Conservation (phyloP, 768 basidiomycete genomes). For the Pilatotrama ljubarskyi region DNA sequence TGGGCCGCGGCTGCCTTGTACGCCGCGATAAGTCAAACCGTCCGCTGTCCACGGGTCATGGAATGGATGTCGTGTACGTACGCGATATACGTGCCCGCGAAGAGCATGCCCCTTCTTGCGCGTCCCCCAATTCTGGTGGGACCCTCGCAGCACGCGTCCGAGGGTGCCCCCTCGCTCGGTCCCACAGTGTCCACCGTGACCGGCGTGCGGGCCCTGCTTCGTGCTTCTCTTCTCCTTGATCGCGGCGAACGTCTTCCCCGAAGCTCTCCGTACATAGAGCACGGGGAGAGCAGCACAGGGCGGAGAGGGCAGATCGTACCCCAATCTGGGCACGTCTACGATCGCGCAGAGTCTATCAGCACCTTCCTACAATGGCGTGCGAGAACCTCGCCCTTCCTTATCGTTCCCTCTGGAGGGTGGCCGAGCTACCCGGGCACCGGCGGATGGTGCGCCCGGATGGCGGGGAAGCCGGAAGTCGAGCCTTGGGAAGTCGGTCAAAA, state of each 20-base stretch:
- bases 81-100: background rate
- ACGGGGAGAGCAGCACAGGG: background rate
- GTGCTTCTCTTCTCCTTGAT: background rate
- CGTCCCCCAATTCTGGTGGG: background rate
- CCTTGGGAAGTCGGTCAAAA: too few species aligned
- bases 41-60: background rate
- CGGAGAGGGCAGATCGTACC: constrained; percentile 2
- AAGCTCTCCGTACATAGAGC: background rate
- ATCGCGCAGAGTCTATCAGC: constrained; percentile 14
- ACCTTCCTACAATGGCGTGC: constrained; percentile 2
- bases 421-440: background rate
- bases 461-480: background rate
- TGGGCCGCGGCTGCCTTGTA: background rate
- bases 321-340: constrained; percentile 3
- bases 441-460: background rate
- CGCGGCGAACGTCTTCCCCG: background rate
- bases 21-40: constrained; percentile 10
- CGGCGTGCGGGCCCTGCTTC: background rate
- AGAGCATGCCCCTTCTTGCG: background rate
- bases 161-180: background rate
- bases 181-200: constrained; percentile 7
- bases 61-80: background rate
- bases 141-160: background rate
- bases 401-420: background rate
- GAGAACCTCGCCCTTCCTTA: background rate